Evolutionary conservation across 2,329 filamentous ascomycete species (phyloP), one percentile per base, ranked within the genome.

Genomic region (Hypomyces perniciosus): DNA sequence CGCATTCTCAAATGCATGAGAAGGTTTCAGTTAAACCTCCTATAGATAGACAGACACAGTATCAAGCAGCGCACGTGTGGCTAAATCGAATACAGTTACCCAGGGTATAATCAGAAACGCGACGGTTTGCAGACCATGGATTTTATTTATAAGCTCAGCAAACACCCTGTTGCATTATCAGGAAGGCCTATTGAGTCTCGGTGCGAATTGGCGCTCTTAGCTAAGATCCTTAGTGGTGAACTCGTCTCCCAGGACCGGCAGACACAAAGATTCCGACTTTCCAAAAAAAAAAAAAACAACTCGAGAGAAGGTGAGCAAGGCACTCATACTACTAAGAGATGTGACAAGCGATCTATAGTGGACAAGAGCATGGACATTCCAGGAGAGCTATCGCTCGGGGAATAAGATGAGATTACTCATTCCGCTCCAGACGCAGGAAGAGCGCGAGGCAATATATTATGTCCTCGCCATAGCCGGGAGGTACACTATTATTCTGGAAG

Each of bases 341-440:
- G 63, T 67, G 34, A 66, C 60, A 0, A 35, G 30, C 1, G 63
- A 65, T 7, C 38, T 44, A 4, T 67, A 63, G 65, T 68, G 62
- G 64, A 51, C 46, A 1, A 56, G 63, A 10, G 65, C 62, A 3
- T 68, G 65, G 63, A 67, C 62, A 1, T 68, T 65, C 29, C 65
- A 68, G 13, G 64, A 68, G 47, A 68, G 64, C 40, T 68, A 68
- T 35, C 56, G 60, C 29, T 64, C 55, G 4, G 60, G 61, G 2
- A 33, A 37, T 10, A 33, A 54, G 0, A 68, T 68, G 65, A 53
- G 35, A 0, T 58, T 68, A 6, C 51, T 67, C 20, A 20, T 20
- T 20, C 2, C 20, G 20, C 20, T 20, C 20, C 20, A 20, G 20
- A 20, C 20, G 20, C 20, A 20, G 6, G 28, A 1, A 9, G 51